Base-by-base conservation (phyloP, 192 early-diverging fungal species). In the Entomortierella lignicola region DNA sequence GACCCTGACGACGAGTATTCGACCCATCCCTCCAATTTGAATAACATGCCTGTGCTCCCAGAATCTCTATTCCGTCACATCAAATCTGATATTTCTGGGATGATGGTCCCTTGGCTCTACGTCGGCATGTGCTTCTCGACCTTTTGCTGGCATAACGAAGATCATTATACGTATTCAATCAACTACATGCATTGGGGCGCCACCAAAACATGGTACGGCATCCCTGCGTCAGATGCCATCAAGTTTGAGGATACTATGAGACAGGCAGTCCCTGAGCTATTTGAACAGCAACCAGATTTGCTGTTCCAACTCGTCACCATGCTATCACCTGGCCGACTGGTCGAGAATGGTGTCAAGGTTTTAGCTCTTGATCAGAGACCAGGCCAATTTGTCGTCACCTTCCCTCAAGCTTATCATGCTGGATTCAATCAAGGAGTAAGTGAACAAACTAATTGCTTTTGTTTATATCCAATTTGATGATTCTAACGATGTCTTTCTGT, bases 121-220 rank as follows among this genome's bases (percentile, higher is more conserved):
- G 92, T 98, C 4, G 97, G 97, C 18, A 96, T 96, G 95, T 91
- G 88, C 56, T 98, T 98, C 66, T 93, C 92, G 32, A 94, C 96
- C 7, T 99, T 99, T 77, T 98, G 96, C 80, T 99, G 97, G 97
- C 97, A 99, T 69, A 93, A 93, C 48, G 97, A 99, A 82, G 97
- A 99, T 80, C 96, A 98, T 81, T 97, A 93, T 80, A 97, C 94
- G 6, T 98, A 97, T 73, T 95, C 94, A 23, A 92, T 97, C 86
- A 99, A 99, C 83, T 99, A 99, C 84, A 91, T 91, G 85, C 96
- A 98, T 70, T 92, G 89, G 89, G 97, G 97, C 12, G 96, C 95
- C 69, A 95, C 96, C 44, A 99, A 99, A 84, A 99, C 96, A 0
- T 99, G 97, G 97, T 99, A 99, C 74, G 95, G 95, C 18, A 90